These are phyloP conservation scores for Somion occarium DNA, from an alignment of 1,284 basidiomycete genomes.

Conservation along the genomic window DNA sequence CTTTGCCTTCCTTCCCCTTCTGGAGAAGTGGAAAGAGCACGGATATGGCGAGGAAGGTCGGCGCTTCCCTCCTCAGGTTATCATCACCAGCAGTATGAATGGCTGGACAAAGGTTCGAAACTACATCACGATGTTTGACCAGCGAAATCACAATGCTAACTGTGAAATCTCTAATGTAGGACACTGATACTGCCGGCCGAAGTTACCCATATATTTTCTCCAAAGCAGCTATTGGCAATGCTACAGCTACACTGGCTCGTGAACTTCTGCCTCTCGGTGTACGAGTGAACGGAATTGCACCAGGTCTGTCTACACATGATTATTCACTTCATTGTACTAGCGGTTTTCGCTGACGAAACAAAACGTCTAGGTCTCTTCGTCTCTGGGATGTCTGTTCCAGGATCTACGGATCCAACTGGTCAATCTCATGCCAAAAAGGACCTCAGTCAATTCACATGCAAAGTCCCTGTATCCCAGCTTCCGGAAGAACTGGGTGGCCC, in stretches of 20 bases:
- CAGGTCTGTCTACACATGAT: slow-evolving; percentile 35
- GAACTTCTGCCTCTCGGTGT: slow-evolving; percentile 48
- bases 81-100: slow-evolving; percentile 52
- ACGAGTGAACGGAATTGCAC: slow-evolving; percentile 53
- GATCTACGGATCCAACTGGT: slow-evolving; percentile 28
- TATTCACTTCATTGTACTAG: not conserved
- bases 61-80: slow-evolving; percentile 42
- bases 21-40: slow-evolving; percentile 41
- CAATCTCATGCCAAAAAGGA: slow-evolving; percentile 26
- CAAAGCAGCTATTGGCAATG: slow-evolving; percentile 47
- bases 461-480: slow-evolving; percentile 30
- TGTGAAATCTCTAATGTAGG: slow-evolving; percentile 21
- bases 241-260: slow-evolving; percentile 43
- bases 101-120: slow-evolving; percentile 43
- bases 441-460: slow-evolving; percentile 21
- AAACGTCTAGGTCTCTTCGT: slow-evolving; percentile 32
- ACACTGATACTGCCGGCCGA: slow-evolving; percentile 34
- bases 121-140: not conserved
- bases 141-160: not conserved
- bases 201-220: slow-evolving; percentile 47
- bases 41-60: slow-evolving; percentile 16
- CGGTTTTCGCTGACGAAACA: slow-evolving; percentile 4
- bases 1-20: slow-evolving; percentile 45
- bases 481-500: slow-evolving; percentile 10
- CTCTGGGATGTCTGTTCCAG: slow-evolving; percentile 32